phyloP scores from a whole-genome alignment of 495 filamentous ascomycete genomes.

The Aspergillus kassunensis region DNA sequence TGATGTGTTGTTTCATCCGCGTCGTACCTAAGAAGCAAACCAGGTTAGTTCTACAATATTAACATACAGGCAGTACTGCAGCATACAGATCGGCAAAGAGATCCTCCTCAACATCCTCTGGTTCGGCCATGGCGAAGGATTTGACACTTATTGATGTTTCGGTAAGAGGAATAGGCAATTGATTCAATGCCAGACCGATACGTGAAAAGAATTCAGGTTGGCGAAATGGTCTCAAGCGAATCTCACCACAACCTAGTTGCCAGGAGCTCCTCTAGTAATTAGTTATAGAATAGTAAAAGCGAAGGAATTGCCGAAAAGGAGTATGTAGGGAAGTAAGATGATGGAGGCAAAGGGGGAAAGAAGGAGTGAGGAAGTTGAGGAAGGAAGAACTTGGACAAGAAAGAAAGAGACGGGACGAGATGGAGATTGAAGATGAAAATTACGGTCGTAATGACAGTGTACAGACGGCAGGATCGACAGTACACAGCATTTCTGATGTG shows the following conservation, averaged over 20 bases:
- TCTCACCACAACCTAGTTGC: neutral
- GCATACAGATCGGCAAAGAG: slow-evolving; percentile 96
- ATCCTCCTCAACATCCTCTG: slow-evolving; percentile 92
- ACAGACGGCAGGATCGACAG: neutral
- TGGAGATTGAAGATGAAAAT: slow-evolving; percentile 3
- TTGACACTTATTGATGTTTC: neutral
- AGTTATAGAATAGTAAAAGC: neutral
- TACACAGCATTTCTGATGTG: neutral
- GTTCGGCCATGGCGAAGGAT: slow-evolving; percentile 65
- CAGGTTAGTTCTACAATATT: slow-evolving; percentile 1
- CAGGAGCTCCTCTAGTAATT: neutral
- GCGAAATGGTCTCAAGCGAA: neutral
- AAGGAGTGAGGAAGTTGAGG: neutral
- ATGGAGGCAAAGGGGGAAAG: neutral
- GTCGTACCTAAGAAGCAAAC: slow-evolving; percentile 64
- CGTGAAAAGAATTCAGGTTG: neutral
- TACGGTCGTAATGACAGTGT: neutral
- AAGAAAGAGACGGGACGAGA: slow-evolving; percentile 13
- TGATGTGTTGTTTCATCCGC: slow-evolving; percentile 64
- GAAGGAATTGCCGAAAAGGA: neutral
- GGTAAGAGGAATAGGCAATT: neutral
- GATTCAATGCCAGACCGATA: neutral
- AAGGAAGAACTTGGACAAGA: slow-evolving; percentile 24
- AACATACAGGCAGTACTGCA: neutral
- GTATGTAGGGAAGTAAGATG: neutral